Conservation (phyloP, 2,329 filamentous ascomycete genomes). For the Orbilia quercus region DNA sequence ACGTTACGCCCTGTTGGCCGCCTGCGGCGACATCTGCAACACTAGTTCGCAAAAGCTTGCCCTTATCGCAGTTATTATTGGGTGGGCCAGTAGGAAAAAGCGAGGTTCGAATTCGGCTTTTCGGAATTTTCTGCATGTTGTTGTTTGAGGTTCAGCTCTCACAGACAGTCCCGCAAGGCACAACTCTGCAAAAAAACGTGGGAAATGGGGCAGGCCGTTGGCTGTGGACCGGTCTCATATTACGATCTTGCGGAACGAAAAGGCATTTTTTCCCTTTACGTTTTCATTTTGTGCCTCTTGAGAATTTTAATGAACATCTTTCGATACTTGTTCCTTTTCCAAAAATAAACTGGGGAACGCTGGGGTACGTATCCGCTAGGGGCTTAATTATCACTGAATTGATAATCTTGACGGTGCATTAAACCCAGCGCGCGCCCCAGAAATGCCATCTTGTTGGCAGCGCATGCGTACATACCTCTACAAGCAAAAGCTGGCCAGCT, state of each 20-base stretch:
- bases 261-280: neutral
- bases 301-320: constrained; percentile 14
- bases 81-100: neutral
- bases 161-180: constrained; percentile 42
- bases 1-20: constrained; percentile 31
- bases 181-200: constrained; percentile 42
- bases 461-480: neutral
- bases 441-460: neutral
- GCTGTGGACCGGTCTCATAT: constrained; percentile 26
- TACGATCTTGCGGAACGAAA: constrained; percentile 50
- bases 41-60: constrained; percentile 28
- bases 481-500: neutral
- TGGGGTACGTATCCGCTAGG: neutral
- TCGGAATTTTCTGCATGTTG: constrained; percentile 13
- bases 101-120: neutral
- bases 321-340: constrained; percentile 22
- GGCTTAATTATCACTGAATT: constrained; percentile 7
- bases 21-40: constrained; percentile 48
- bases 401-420: constrained; percentile 14
- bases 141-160: constrained; percentile 51
- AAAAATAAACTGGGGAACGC: constrained; percentile 35
- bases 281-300: neutral
- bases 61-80: constrained; percentile 30
- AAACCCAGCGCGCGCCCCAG: neutral
- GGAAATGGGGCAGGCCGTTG: constrained; percentile 22